Evolutionary conservation across 129 eudicot species (phyloP), one percentile per base, ranked within the genome.

Genomic region (Ambrosia trifida): DNA sequence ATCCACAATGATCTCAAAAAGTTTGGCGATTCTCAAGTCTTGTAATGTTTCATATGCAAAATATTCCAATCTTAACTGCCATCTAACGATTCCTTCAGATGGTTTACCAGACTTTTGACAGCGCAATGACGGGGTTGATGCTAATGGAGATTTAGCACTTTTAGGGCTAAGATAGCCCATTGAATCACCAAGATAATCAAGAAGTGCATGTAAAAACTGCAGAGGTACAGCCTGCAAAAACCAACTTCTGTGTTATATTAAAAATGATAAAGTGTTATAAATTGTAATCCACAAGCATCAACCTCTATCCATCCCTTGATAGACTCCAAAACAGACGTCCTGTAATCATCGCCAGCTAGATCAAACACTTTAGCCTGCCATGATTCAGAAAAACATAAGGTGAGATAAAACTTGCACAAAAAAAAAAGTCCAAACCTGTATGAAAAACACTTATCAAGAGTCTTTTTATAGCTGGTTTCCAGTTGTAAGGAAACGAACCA

Each of bases 11-110:
- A 94, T 87, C 72, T 89, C 98, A 63, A 94, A 94, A 71, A 94
- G 96, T 76, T 94, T 94, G 33, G 87, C 83, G 52, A 90, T 94
- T 76, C 98, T 85, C 46, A 94, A 75, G 78, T 94, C 98, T 83
- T 94, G 98, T 72, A 94, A 77, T 31, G 98, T 85, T 87, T 94
- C 98, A 79, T 94, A 94, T 57, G 98, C 98, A 80, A 87, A 89
- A 85, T 89, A 94, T 72, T 94, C 98, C 38, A 94, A 71, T 24
- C 98, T 85, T 76, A 94, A 72, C 78, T 94, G 91, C 98, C 98
- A 94, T 75, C 97, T 79, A 18, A 94, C 69, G 33, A 94, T 88
- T 72, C 89, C 87, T 85, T 94, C 98, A 63, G 98, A 85, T 50
- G 93, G 95, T 74, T 81, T 72, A 49, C 81, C 85, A 60, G 83